Evolutionary conservation across 2,329 filamentous ascomycete species (phyloP), one percentile per base, ranked within the genome.

Genomic region (Curvularia lunata): DNA sequence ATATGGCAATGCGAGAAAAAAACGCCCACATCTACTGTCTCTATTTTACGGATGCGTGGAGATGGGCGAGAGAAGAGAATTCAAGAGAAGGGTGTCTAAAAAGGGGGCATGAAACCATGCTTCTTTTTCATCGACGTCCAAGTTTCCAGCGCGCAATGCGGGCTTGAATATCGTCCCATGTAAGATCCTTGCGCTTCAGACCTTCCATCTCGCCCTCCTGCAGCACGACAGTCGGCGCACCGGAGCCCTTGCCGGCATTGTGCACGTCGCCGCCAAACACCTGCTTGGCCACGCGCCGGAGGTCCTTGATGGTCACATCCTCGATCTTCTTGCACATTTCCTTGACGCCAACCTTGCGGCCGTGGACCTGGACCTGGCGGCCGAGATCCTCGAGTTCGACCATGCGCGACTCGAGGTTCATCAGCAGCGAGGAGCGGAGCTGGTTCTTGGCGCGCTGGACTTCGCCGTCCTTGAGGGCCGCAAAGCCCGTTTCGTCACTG

Each of bases 391-490:
- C 95, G 6, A 99, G 85, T 80, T 98, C 95, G 9, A 99, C 92
- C 92, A 99, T 97, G 59, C 95, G 86, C 67, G 88, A 92, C 81
- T 99, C 95, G 27, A 99, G 86, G 79, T 99, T 99, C 95, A 99
- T 99, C 48, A 99, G 85, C 40, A 99, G 83, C 56, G 87, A 91
- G 13, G 89, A 93, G 41, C 93, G 87, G 16, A 99, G 86, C 81
- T 99, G 95, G 77, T 99, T 99, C 85, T 99, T 99, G 18, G 95
- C 95, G 48, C 95, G 88, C 72, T 88, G 87, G 56, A 99, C 94
- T 79, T 99, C 95, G 34, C 82, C 84, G 2, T 86, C 79, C 66
- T 89, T 86, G 9, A 99, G 83, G 2, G 89, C 84, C 0, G 86
- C 82, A 74, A 89, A 92, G 27, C 93, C 92, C 0, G 83, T 85